Conservation (phyloP, 345 rosid genomes). For the Dipteronia dyeriana region DNA sequence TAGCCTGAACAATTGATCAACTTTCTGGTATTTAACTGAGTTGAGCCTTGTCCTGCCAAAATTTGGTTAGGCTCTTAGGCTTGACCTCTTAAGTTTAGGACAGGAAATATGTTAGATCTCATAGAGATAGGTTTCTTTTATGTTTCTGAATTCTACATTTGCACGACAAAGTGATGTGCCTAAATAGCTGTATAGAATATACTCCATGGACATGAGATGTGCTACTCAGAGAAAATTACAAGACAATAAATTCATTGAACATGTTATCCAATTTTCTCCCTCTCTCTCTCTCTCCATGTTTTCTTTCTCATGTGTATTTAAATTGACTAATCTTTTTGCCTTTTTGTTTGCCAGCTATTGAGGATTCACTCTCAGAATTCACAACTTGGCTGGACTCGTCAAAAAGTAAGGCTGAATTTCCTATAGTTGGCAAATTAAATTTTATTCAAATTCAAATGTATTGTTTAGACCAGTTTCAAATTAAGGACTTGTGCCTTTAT, state of each 20-base stretch:
- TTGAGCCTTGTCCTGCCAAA: background rate
- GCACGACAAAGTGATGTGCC: background rate
- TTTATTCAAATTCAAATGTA: constrained; percentile 7
- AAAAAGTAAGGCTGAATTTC: constrained; percentile 46
- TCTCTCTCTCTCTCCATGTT: background rate
- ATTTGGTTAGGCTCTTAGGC: background rate
- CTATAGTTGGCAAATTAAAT: background rate
- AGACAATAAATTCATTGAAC: background rate
- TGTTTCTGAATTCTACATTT: background rate
- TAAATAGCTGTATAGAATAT: background rate
- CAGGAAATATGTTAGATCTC: background rate
- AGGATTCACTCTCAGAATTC: constrained; percentile 51
- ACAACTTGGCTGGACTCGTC: constrained; percentile 63
- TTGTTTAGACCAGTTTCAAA: constrained; percentile 19
- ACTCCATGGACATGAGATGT: background rate
- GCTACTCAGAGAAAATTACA: background rate
- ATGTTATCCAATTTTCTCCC: background rate
- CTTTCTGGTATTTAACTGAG: background rate
- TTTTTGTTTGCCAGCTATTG: constrained; percentile 35
- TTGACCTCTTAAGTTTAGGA: background rate
- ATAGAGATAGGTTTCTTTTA: background rate
- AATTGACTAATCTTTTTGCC: constrained; percentile 14
- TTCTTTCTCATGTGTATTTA: background rate
- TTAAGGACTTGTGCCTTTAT: constrained; percentile 24
- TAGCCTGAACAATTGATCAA: constrained; percentile 9